A percentile compares a stretch with the other conserved stretches of the same genome.
These are phyloP conservation scores for Trapa incisa DNA, from an alignment of 345 rosid species.

Conservation along the genomic window DNA sequence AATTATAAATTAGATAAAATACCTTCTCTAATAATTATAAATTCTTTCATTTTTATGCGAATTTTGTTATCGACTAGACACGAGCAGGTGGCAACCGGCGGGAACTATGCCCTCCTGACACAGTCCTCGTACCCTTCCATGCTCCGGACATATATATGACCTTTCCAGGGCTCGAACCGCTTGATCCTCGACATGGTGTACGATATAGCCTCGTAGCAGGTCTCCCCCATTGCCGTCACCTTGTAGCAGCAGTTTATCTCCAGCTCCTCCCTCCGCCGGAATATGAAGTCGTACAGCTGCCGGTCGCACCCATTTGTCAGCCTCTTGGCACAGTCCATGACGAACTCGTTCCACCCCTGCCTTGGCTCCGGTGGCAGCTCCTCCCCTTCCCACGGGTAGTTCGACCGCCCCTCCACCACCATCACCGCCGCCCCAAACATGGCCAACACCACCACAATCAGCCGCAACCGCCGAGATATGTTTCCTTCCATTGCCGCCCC, in stretches of 20 bases:
- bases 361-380: not conserved
- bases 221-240: constrained; percentile 1
- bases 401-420: constrained; percentile 1
- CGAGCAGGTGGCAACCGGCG: no score
- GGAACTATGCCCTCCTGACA: not conserved
- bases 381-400: constrained; percentile 2
- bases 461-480: no score
- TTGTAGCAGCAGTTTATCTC: constrained; percentile 7
- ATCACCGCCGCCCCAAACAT: not conserved
- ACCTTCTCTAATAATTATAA: no score
- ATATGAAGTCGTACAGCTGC: constrained; percentile 7
- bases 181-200: constrained; percentile 6
- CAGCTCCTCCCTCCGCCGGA: not conserved
- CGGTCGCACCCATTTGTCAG: constrained; percentile 7
- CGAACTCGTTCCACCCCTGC: constrained; percentile 5
- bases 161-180: not conserved
- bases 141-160: constrained; percentile 8
- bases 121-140: constrained; percentile 8
- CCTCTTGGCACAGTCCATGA: not conserved
- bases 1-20: no score
- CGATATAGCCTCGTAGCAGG: constrained; percentile 3
- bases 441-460: not conserved
- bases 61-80: no score
- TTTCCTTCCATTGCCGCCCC: not conserved
- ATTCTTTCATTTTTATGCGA: no score